Conservation (phyloP, 495 filamentous ascomycete genomes). For the Recurvomyces mirabilis region DNA sequence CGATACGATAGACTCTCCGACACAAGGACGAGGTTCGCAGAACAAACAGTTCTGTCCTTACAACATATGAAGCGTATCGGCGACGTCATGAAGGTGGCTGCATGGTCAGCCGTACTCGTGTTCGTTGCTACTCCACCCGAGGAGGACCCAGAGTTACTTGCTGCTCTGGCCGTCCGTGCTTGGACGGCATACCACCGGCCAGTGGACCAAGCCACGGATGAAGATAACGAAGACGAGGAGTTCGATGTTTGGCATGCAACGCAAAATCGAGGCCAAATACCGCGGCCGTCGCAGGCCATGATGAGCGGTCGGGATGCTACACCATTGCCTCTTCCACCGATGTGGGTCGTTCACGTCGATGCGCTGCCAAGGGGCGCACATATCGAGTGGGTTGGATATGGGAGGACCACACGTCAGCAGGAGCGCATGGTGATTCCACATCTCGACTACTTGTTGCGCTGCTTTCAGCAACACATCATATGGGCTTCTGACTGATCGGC, state of each 20-base stretch:
- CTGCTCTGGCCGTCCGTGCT: constrained; percentile 1
- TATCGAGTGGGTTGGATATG: constrained; percentile 53
- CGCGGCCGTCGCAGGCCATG: background rate
- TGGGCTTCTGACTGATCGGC: background rate
- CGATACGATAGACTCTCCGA: constrained; percentile 1
- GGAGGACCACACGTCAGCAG: background rate
- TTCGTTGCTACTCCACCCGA: constrained; percentile 43
- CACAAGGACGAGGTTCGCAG: constrained; percentile 7
- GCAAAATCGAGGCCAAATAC: background rate
- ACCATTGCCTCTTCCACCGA: constrained; percentile 34
- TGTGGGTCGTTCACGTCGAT: constrained; percentile 62
- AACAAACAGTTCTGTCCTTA: constrained; percentile 53
- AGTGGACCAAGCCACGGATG: constrained; percentile 19
- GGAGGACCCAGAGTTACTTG: constrained; percentile 27
- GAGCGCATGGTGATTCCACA: background rate
- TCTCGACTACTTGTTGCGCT: constrained; percentile 3
- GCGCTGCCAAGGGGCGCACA: constrained; percentile 54
- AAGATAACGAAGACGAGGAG: constrained; percentile 35
- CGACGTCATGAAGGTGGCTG: constrained; percentile 53
- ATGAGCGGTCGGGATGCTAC: background rate
- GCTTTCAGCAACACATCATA: constrained; percentile 1
- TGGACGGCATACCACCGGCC: constrained; percentile 43
- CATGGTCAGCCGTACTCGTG: constrained; percentile 62
- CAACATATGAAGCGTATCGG: constrained; percentile 90
- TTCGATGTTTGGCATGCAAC: constrained; percentile 59